A percentile compares a stretch with the other conserved stretches of the same genome.
These are phyloP conservation scores for Podospora pseudocomata DNA, from an alignment of 495 filamentous ascomycete species.

Conservation along the genomic window DNA sequence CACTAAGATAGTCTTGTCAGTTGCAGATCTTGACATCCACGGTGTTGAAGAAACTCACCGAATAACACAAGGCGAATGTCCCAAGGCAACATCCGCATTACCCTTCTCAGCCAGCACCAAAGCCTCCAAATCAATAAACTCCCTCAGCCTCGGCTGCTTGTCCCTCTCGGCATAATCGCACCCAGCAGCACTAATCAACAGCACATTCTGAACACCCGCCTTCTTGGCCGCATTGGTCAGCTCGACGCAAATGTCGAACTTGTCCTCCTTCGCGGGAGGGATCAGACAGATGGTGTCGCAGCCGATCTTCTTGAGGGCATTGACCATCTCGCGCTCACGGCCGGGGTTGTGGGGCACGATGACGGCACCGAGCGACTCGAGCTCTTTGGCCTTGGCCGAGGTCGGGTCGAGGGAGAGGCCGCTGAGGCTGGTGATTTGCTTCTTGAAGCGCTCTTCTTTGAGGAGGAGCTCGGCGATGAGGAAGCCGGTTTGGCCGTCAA, in stretches of 20 bases:
- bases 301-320: conserved; percentile 39
- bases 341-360: conserved; percentile 48
- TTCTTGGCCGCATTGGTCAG: conserved; percentile 49
- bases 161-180: conserved; percentile 52
- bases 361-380: conserved; percentile 49
- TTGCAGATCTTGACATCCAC: neutral
- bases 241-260: conserved; percentile 48
- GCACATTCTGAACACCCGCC: conserved; percentile 47
- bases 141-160: conserved; percentile 50
- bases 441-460: conserved; percentile 42
- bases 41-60: conserved; percentile 35
- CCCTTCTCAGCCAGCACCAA: conserved; percentile 47
- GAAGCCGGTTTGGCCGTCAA: conserved; percentile 54
- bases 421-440: conserved; percentile 38
- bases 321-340: conserved; percentile 37
- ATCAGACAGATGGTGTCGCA: conserved; percentile 54
- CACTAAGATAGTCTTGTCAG: conserved; percentile 23
- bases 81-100: conserved; percentile 37
- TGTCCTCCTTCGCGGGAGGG: conserved; percentile 48
- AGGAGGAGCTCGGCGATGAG: conserved; percentile 53
- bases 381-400: conserved; percentile 49
- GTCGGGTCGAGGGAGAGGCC: conserved; percentile 46
- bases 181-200: conserved; percentile 52
- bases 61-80: conserved; percentile 50
- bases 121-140: conserved; percentile 54